Evolutionary conservation across 2,329 filamentous ascomycete species (phyloP).

Genomic region (Emergomyces orientalis): DNA sequence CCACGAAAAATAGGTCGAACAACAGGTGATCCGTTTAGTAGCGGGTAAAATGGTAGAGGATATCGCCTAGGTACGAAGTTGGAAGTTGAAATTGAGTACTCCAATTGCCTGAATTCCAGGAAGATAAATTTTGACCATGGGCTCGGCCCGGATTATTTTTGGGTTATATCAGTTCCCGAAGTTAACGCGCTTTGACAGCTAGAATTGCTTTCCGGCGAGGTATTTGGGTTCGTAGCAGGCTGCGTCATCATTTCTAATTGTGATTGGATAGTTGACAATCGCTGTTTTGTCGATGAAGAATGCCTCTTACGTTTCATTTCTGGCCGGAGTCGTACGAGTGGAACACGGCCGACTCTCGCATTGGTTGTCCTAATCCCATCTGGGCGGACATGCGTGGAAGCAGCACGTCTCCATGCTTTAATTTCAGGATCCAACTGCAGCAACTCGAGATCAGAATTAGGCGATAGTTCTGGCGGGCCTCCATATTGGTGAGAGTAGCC

Average conservation of each 20-base stretch:
- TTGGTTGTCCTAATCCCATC: background rate
- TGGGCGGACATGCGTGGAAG: background rate
- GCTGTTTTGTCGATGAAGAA: background rate
- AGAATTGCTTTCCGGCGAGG: background rate
- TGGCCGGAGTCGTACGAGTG: background rate
- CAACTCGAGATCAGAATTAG: slow-evolving; percentile 1
- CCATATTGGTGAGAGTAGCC: background rate
- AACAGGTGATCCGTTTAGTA: background rate
- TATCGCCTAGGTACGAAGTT: background rate
- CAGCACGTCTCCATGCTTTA: slow-evolving; percentile 1
- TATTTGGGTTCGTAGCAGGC: background rate
- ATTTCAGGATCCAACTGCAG: slow-evolving; percentile 1
- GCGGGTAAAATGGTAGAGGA: background rate
- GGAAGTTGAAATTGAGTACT: background rate
- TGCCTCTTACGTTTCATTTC: slow-evolving; percentile 3
- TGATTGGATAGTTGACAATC: background rate
- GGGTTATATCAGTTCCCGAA: background rate
- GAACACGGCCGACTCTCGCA: background rate
- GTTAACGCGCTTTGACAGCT: background rate
- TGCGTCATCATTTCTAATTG: background rate
- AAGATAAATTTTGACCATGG: background rate
- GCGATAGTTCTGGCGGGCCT: background rate
- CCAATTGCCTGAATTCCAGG: background rate
- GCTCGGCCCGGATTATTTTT: background rate
- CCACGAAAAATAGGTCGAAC: background rate